Percentiles rank a stretch among this genome's conserved stretches.
Evolutionary conservation across 2,329 filamentous ascomycete species (phyloP).

Genomic region (Stagonosporopsis chrysanthemi): DNA sequence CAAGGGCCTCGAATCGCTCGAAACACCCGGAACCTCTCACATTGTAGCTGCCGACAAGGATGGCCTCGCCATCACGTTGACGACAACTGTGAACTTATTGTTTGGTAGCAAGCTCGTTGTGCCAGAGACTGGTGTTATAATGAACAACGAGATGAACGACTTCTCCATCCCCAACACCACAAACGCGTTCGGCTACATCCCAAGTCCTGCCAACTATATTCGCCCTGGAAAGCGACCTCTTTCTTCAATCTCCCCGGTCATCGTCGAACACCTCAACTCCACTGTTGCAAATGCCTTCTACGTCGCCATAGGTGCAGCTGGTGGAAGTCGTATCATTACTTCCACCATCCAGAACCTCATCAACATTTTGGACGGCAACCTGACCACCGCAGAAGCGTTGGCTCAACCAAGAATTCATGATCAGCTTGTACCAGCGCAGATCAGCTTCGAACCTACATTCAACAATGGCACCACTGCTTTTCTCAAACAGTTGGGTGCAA

Average conservation of each 20-base stretch:
- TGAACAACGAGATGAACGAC: conserved; percentile 62
- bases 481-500: conserved; percentile 71
- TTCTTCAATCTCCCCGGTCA: conserved; percentile 81
- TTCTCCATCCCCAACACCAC: conserved; percentile 81
- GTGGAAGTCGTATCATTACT: conserved; percentile 84
- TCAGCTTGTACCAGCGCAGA: conserved; percentile 76
- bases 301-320: conserved; percentile 76
- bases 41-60: conserved; percentile 73
- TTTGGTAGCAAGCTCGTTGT: conserved; percentile 84
- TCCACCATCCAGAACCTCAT: conserved; percentile 77
- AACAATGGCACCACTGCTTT: conserved; percentile 69
- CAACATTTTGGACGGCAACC: conserved; percentile 72
- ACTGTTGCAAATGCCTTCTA: conserved; percentile 60
- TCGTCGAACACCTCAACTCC: conserved; percentile 71
- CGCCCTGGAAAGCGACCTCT: conserved; percentile 81
- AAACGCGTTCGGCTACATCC: conserved; percentile 87
- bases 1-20: conserved; percentile 67
- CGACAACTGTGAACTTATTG: conserved; percentile 86
- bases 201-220: conserved; percentile 82
- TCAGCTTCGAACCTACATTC: conserved; percentile 73
- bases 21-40: conserved; percentile 78
- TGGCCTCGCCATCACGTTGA: conserved; percentile 80
- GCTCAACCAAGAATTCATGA: conserved; percentile 76
- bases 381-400: conserved; percentile 69
- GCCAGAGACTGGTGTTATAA: conserved; percentile 81